Conservation (phyloP, 2,329 filamentous ascomycete genomes). For the Basipetospora chlamydospora region DNA sequence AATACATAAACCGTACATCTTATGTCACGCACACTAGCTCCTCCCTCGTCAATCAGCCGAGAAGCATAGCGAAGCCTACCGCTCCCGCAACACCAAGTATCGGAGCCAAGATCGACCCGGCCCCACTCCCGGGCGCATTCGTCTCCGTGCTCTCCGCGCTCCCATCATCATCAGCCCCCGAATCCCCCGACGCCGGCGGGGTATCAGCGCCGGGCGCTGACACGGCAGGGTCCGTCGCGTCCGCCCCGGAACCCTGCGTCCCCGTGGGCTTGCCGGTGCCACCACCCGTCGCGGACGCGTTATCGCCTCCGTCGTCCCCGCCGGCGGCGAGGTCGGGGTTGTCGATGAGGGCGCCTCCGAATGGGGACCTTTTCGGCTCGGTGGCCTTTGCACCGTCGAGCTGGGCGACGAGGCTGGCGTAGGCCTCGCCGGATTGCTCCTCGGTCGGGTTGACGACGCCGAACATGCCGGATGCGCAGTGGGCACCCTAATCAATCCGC, state of each 20-base stretch:
- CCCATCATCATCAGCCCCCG: too few relatives aligned
- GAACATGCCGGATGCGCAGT: slow-evolving; percentile 24
- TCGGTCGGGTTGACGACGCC: slow-evolving; percentile 21
- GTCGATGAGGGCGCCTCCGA: slow-evolving; percentile 16
- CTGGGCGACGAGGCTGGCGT: slow-evolving; percentile 11
- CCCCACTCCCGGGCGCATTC: neutral
- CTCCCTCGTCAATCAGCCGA: neutral
- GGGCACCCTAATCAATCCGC: slow-evolving; percentile 12
- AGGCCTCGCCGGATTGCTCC: slow-evolving; percentile 17
- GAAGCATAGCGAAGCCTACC: neutral
- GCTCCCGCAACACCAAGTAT: neutral
- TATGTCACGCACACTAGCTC: too few relatives aligned
- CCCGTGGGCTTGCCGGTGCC: neutral
- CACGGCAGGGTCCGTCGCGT: too few relatives aligned
- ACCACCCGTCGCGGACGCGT: slow-evolving; percentile 2
- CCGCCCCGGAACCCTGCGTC: too few relatives aligned
- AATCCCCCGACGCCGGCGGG: too few relatives aligned
- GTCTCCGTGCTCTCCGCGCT: too few relatives aligned
- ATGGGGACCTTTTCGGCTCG: slow-evolving; percentile 14
- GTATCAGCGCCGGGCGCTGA: too few relatives aligned
- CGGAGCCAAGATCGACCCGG: neutral
- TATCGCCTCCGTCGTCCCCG: slow-evolving; percentile 1
- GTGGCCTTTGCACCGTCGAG: neutral
- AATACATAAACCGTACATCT: too few relatives aligned
- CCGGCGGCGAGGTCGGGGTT: slow-evolving; percentile 9